These are phyloP conservation scores for Sclerotinia trifoliorum DNA, from an alignment of 2,329 filamentous ascomycete genomes.

Conservation along the genomic window DNA sequence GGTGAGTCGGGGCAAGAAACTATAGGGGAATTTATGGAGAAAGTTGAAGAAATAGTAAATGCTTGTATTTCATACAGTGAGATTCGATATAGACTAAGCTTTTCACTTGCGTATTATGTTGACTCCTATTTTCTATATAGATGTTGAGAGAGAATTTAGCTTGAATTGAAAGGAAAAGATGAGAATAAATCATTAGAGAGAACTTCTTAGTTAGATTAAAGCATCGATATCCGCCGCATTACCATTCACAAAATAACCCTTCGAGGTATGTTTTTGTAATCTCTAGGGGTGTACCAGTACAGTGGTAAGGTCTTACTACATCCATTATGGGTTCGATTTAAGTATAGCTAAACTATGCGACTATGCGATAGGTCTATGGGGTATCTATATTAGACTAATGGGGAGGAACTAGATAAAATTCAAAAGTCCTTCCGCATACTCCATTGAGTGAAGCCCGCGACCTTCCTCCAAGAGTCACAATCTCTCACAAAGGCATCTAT, in stretches of 20 bases:
- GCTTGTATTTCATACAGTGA: background rate
- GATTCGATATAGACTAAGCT: rapidly evolving
- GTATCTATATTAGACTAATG: no score
- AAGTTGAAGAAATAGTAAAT: background rate
- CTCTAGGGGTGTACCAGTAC: no score
- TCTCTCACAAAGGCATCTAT: no score
- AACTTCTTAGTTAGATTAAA: no score
- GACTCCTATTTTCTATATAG: background rate
- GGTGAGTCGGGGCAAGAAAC: background rate
- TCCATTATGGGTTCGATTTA: no score
- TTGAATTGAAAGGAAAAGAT: background rate
- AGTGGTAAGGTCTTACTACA: no score
- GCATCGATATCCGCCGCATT: rapidly evolving
- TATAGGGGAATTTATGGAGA: background rate
- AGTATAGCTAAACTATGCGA: no score
- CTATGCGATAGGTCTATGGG: no score
- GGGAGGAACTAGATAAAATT: background rate
- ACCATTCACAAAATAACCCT: background rate
- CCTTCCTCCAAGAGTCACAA: no score
- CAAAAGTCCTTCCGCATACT: background rate
- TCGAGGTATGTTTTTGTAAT: no score
- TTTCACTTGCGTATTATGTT: background rate
- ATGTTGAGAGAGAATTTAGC: background rate
- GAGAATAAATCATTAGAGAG: rapidly evolving
- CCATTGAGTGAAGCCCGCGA: no score